Conservation (phyloP, 2,329 filamentous ascomycete genomes). For the Exophiala alcalophila region DNA sequence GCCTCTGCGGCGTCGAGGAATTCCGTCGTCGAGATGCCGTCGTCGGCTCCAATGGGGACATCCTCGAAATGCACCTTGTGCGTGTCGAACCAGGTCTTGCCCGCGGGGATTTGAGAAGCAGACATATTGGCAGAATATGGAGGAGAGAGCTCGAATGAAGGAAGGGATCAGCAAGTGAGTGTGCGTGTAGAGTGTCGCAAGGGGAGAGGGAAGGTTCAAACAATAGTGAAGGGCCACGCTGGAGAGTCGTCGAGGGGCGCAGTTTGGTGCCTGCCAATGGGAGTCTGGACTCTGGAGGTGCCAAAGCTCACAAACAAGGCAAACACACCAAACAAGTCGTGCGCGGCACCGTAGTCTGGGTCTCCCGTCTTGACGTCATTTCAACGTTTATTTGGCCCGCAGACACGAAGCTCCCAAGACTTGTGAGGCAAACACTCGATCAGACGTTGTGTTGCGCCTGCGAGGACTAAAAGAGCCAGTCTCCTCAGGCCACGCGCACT, state of each 20-base stretch:
- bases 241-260: conserved; percentile 5
- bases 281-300: neutral
- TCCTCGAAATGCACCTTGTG: conserved; percentile 7
- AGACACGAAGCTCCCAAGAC: too few relatives aligned
- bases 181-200: neutral
- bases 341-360: too few relatives aligned
- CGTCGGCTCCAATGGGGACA: conserved; percentile 55
- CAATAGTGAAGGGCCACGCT: neutral
- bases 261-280: conserved; percentile 5
- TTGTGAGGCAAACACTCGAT: too few relatives aligned
- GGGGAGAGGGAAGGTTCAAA: neutral
- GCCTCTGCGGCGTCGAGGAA: conserved; percentile 91
- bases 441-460: too few relatives aligned
- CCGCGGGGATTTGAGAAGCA: conserved; percentile 1
- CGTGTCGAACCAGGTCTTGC: conserved; percentile 10
- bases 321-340: conserved; percentile 8
- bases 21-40: conserved; percentile 75
- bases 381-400: too few relatives aligned
- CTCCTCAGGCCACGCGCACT: too few relatives aligned
- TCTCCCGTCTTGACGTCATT: conserved; percentile 11
- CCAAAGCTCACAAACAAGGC: neutral
- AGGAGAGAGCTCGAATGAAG: too few relatives aligned
- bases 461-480: too few relatives aligned
- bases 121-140: neutral
- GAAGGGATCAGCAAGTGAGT: too few relatives aligned